phyloP scores from a whole-genome alignment of 805 yeast species.

The Candida saitoana region DNA sequence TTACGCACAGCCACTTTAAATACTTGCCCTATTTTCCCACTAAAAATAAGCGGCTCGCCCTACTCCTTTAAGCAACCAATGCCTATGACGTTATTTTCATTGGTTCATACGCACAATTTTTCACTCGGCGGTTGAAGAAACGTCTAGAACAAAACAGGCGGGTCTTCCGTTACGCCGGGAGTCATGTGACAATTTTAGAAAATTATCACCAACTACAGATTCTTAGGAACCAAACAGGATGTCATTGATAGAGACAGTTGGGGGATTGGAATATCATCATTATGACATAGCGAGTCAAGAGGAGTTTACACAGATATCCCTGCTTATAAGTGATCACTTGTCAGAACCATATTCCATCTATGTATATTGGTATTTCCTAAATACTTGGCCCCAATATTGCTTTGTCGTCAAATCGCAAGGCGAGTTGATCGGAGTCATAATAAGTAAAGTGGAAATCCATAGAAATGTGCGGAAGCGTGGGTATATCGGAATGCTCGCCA shows the following conservation, averaged over 20 bases:
- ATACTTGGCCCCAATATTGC: conserved; percentile 87
- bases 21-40: background rate
- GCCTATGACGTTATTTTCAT: background rate
- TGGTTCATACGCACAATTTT: background rate
- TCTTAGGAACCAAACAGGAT: background rate
- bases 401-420: conserved; percentile 47
- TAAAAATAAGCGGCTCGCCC: background rate
- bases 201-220: background rate
- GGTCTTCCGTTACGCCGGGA: background rate
- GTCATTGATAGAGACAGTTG: conserved; percentile 13
- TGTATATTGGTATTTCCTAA: conserved; percentile 85
- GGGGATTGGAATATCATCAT: conserved; percentile 18
- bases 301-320: conserved; percentile 49
- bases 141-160: no score
- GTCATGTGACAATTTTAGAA: background rate
- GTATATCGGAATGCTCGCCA: conserved; percentile 95
- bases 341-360: conserved; percentile 94
- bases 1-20: no score
- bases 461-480: conserved; percentile 74
- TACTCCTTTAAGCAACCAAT: no score
- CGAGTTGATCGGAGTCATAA: conserved; percentile 72
- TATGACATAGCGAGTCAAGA: conserved; percentile 20
- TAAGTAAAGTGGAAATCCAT: conserved; percentile 78
- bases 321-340: conserved; percentile 65
- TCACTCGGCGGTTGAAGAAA: conserved; percentile 1